Base-by-base conservation (phyloP, 441 rosid species). In the Gossypium schwendimanii region DNA sequence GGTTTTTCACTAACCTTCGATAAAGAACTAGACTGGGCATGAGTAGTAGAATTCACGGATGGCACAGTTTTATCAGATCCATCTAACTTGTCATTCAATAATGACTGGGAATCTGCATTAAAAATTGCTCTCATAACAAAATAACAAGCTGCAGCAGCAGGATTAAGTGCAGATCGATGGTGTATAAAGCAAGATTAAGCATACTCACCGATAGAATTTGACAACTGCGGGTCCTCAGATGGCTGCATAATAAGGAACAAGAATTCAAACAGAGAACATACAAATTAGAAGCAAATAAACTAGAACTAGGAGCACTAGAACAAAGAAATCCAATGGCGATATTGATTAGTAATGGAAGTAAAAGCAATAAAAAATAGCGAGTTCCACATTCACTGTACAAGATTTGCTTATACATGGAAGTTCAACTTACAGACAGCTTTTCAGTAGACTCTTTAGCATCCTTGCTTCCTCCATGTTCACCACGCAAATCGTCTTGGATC, bases 1-100 rank as follows among this genome's bases (percentile, higher is more conserved):
- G 73, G 73, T 82, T 75, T 85, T 77, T 83, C 90, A 67, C 79
- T 59, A 70, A 54, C 81, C 81, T 81, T 88, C 26, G 80, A 69
- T 60, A 82, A 69, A 74, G 77, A 78, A 72, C 69, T 49, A 39
- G 91, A 75, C 28, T 82, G 72, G 61, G 80, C 77, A 76, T 21
- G 45, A 18, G 77, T 63, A 57, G 79, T 64, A 60, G 81, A 79
- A 78, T 78, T 79, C 69, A 80, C 70, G 67, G 78, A 72, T 70
- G 70, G 74, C 33, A 65, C 82, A 61, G 76, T 86, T 81, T 76
- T 80, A 64, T 79, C 87, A 63, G 74, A 59, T 73, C 49, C 80
- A 73, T 84, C 84, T 50, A 71, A 76, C 77, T 79, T 81, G 59
- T 71, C 78, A 70, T 63, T 67, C 49, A 52, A 11, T 58, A 72